phyloP scores from a whole-genome alignment of 2,329 filamentous ascomycete species.

The Whalleya microplaca region DNA sequence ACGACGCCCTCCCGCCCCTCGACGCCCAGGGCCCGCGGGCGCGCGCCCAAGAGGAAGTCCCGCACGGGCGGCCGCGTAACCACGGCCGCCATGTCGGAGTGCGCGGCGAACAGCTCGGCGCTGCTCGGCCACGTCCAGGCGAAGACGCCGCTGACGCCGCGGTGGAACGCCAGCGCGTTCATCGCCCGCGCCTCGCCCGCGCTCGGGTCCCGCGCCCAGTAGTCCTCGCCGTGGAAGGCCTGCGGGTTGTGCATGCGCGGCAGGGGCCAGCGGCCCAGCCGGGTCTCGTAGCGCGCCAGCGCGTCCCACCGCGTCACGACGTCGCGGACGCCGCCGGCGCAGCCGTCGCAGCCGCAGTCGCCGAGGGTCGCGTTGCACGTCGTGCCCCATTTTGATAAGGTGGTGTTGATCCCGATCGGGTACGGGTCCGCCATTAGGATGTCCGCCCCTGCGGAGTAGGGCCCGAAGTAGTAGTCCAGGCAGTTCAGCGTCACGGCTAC shows the following conservation, averaged over 20 bases:
- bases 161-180: slow-evolving; percentile 49
- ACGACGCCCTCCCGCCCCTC: slow-evolving; percentile 26
- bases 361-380: slow-evolving; percentile 62
- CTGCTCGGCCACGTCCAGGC: slow-evolving; percentile 51
- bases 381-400: slow-evolving; percentile 59
- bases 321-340: slow-evolving; percentile 56
- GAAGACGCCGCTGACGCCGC: slow-evolving; percentile 48
- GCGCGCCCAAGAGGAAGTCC: slow-evolving; percentile 44
- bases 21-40: slow-evolving; percentile 16
- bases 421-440: slow-evolving; percentile 65
- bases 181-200: slow-evolving; percentile 48
- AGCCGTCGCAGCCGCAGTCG: slow-evolving; percentile 67
- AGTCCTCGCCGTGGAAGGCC: slow-evolving; percentile 51
- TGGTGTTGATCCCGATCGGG: slow-evolving; percentile 60
- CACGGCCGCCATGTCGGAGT: slow-evolving; percentile 44
- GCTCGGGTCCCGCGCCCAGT: slow-evolving; percentile 52
- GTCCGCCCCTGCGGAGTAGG: slow-evolving; percentile 59
- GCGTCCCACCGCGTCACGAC: slow-evolving; percentile 48
- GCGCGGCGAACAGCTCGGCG: slow-evolving; percentile 40
- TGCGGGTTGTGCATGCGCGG: slow-evolving; percentile 51
- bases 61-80: slow-evolving; percentile 42
- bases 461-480: slow-evolving; percentile 61
- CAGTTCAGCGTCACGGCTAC: slow-evolving; percentile 64
- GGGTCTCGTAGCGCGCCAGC: slow-evolving; percentile 42
- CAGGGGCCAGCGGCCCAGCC: slow-evolving; percentile 44